phyloP scores from a whole-genome alignment of 208 protist genomes.

The Porcisia hertigi region DNA sequence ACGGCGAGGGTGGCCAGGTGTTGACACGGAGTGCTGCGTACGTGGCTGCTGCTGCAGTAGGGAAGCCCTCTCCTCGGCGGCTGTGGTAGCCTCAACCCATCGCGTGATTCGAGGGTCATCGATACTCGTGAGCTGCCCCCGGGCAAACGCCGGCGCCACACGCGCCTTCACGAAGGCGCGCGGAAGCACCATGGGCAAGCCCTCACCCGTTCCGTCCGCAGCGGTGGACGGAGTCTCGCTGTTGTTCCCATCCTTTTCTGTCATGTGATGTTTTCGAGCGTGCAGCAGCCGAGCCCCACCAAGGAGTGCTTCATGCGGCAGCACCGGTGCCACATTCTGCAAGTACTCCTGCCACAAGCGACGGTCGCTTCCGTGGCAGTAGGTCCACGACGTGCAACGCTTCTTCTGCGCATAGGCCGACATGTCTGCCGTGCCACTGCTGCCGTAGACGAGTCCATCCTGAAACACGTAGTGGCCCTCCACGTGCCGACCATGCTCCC shows the following conservation, averaged over 20 bases:
- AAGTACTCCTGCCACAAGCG: conserved; percentile 88
- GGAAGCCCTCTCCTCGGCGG: background rate
- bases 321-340: conserved; percentile 73
- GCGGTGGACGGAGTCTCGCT: conserved; percentile 2
- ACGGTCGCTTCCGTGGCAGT: conserved; percentile 79
- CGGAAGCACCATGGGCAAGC: conserved; percentile 58
- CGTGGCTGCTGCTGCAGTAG: background rate
- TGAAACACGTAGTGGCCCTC: conserved; percentile 82
- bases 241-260: background rate
- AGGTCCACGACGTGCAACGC: conserved; percentile 53
- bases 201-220: conserved; percentile 1
- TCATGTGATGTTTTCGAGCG: conserved; percentile 9
- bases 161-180: conserved; percentile 46
- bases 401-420: conserved; percentile 9
- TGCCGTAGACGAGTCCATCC: conserved; percentile 81
- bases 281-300: conserved; percentile 41
- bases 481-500: conserved; percentile 72
- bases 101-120: conserved; percentile 21
- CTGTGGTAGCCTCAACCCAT: conserved; percentile 14
- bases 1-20: conserved; percentile 1
- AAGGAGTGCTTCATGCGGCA: conserved; percentile 68
- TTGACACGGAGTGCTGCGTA: background rate
- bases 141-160: conserved; percentile 58
- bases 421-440: conserved; percentile 9
- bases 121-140: conserved; percentile 44